phyloP scores from a whole-genome alignment of 2,329 filamentous ascomycete genomes.

The Trichoderma atroviride region DNA sequence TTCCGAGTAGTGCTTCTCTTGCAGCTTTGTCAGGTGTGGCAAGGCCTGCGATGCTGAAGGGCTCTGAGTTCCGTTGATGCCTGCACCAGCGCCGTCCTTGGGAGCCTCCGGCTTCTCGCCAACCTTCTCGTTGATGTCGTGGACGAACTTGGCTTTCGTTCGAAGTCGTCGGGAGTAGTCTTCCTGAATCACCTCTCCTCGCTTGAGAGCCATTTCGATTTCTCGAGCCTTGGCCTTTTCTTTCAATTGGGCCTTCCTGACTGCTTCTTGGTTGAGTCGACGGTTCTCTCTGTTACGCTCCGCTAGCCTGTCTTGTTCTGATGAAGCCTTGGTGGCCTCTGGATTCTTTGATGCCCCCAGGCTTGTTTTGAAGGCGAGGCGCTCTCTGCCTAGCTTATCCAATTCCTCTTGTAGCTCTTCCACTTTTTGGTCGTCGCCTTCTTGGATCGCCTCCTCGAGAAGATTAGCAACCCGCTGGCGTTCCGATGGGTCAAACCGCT shows the following conservation, averaged over 20 bases:
- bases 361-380: constrained; percentile 72
- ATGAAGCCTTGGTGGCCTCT: constrained; percentile 49
- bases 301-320: constrained; percentile 80
- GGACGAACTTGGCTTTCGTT: constrained; percentile 68
- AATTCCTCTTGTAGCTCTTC: constrained; percentile 61
- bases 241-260: constrained; percentile 86
- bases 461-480: constrained; percentile 67
- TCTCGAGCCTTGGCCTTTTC: constrained; percentile 69
- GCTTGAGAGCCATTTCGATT: constrained; percentile 62
- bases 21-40: constrained; percentile 57
- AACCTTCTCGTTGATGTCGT: constrained; percentile 59
- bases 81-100: constrained; percentile 54
- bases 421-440: constrained; percentile 62
- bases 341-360: constrained; percentile 59
- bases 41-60: constrained; percentile 49
- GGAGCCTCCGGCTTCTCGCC: constrained; percentile 53
- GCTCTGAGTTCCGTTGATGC: constrained; percentile 55
- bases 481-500: constrained; percentile 67
- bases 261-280: constrained; percentile 79
- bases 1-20: constrained; percentile 55
- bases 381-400: constrained; percentile 66
- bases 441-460: constrained; percentile 66
- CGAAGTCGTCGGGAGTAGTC: constrained; percentile 65
- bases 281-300: constrained; percentile 84
- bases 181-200: constrained; percentile 63